phyloP scores from a whole-genome alignment of 2,329 filamentous ascomycete genomes.

The Talaromyces sp. region DNA sequence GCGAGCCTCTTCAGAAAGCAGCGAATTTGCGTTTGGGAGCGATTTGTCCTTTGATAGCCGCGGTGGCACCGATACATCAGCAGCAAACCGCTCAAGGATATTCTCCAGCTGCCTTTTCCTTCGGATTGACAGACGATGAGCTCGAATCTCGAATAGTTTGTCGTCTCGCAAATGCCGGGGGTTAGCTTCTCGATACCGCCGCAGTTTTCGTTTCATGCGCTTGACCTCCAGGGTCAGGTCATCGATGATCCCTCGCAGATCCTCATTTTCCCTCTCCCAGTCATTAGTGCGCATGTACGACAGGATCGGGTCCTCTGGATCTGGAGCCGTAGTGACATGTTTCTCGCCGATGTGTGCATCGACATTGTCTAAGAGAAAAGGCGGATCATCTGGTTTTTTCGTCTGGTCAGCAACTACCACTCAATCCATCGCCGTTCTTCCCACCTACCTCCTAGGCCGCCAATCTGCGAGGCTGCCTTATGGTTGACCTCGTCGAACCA shows the following conservation, averaged over 20 bases:
- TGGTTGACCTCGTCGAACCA: conserved; percentile 53
- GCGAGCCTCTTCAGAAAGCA: not conserved
- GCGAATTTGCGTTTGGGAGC: not conserved
- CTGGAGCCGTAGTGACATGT: conserved; percentile 17
- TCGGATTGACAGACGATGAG: conserved; percentile 66
- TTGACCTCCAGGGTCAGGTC: conserved; percentile 83
- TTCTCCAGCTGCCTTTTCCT: conserved; percentile 76
- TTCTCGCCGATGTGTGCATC: conserved; percentile 4
- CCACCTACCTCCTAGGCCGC: conserved; percentile 8
- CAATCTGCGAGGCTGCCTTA: conserved; percentile 32
- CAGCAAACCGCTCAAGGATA: conserved; percentile 60
- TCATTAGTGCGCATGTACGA: conserved; percentile 14
- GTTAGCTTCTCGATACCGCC: conserved; percentile 65
- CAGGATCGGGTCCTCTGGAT: conserved; percentile 28
- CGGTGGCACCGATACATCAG: conserved; percentile 20
- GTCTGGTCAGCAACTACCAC: not conserved
- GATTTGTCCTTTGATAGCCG: not conserved
- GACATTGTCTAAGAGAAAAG: conserved; percentile 28
- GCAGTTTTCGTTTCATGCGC: conserved; percentile 67
- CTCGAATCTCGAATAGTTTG: conserved; percentile 76
- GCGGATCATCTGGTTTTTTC: conserved; percentile 28
- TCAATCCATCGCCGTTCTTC: not conserved
- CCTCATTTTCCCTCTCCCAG: conserved; percentile 62
- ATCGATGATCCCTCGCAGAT: conserved; percentile 79
- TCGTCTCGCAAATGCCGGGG: conserved; percentile 63